Evolutionary conservation across 2,329 filamentous ascomycete genomes (phyloP).

Genomic region (Xylaria sp.): DNA sequence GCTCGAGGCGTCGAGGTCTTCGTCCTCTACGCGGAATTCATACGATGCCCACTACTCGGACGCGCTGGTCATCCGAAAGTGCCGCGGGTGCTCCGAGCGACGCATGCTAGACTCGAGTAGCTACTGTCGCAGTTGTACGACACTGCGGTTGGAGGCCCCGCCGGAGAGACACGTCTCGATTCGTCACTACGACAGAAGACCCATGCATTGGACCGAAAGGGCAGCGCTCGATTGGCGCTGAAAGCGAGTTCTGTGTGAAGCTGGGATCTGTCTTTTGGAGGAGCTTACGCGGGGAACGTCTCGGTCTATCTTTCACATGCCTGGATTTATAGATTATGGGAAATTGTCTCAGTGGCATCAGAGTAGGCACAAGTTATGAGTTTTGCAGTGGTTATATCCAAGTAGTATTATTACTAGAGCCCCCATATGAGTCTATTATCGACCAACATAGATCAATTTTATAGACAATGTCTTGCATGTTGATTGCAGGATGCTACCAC

Average conservation of each 20-base stretch:
- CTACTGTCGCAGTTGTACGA: slow-evolving; percentile 30
- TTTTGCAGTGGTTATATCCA: no score
- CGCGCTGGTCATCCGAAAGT: slow-evolving; percentile 1
- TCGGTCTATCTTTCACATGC: no score
- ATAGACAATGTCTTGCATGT: no score
- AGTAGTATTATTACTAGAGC: no score
- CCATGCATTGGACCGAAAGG: slow-evolving; percentile 15
- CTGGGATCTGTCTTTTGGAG: no score
- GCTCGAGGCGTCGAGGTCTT: slow-evolving; percentile 3
- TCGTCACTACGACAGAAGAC: neutral
- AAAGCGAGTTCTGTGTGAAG: neutral
- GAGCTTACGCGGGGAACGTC: no score
- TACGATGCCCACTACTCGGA: neutral
- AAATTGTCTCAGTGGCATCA: no score
- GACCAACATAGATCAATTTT: no score
- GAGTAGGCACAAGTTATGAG: no score
- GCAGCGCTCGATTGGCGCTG: slow-evolving; percentile 16
- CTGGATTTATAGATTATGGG: no score
- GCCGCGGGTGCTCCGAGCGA: slow-evolving; percentile 21
- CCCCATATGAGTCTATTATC: no score
- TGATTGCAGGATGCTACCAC: no score
- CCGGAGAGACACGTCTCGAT: slow-evolving; percentile 7
- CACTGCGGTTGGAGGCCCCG: neutral
- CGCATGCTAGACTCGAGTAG: slow-evolving; percentile 16
- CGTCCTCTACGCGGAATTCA: neutral